Base-by-base conservation (phyloP, 2,329 filamentous ascomycete species). In the Ascochyta clinopodiicola region DNA sequence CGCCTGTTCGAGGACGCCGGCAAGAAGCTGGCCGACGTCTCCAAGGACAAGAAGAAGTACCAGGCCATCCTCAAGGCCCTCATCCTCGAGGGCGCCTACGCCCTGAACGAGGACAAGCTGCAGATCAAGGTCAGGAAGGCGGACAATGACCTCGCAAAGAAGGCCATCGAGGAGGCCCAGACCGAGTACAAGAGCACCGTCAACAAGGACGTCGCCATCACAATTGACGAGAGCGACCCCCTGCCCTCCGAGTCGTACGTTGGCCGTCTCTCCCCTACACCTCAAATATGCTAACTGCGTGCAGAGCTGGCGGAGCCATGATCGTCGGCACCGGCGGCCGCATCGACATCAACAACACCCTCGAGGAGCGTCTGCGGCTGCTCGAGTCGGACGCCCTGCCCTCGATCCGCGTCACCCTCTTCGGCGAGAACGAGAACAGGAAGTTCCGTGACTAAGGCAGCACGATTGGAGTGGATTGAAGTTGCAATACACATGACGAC, bases 321-420 rank as follows among this genome's bases (percentile, higher is more conserved):
- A 87, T 99, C 63, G 79, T 96, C 51, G 92, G 93, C 62, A 88
- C 90, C 65, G 84, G 83, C 63, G 95, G 95, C 75, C 97, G 94
- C 84, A 98, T 99, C 75, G 92, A 96, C 71, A 94, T 99, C 78
- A 93, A 97, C 85, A 98, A 99, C 82, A 98, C 95, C 51, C 90
- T 98, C 67, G 95, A 98, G 75, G 90, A 96, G 75, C 88, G 95
- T 64, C 82, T 99, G 77, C 86, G 85, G 71, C 83, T 98, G 58
- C 86, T 98, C 63, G 89, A 96, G 79, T 88, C 88, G 53, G 90
- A 90, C 65, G 90, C 91, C 46, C 85, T 97, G 55, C 95, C 95
- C 13, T 87, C 87, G 39, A 88, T 99, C 70, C 86, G 95, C 72
- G 86, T 90, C 76, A 89, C 89, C 15, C 83, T 99, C 56, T 99